phyloP scores from a whole-genome alignment of 2,329 filamentous ascomycete species.

The Pseudogymnoascus sp. region DNA sequence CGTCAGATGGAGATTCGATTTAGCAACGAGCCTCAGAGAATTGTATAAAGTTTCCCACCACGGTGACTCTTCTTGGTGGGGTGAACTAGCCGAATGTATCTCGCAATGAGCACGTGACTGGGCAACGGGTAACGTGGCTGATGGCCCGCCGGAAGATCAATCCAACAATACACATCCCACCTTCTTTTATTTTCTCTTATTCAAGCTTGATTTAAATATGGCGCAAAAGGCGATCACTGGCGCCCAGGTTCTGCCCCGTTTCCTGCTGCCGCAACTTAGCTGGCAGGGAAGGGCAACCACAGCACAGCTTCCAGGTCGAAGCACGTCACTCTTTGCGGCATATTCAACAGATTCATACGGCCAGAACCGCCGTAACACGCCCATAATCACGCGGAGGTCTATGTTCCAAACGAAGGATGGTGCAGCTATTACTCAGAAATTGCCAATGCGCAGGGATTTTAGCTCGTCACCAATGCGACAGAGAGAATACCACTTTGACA shows the following conservation, averaged over 20 bases:
- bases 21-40: conserved; percentile 10
- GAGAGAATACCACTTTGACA: conserved; percentile 95
- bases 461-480: conserved; percentile 55
- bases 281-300: conserved; percentile 23
- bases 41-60: conserved; percentile 11
- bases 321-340: conserved; percentile 1
- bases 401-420: conserved; percentile 1
- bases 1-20: conserved; percentile 2
- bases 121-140: conserved; percentile 3
- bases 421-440: conserved; percentile 10
- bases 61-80: conserved; percentile 11
- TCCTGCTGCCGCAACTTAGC: conserved; percentile 29
- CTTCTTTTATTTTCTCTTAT: conserved; percentile 6
- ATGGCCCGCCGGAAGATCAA: background rate
- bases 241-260: conserved; percentile 24
- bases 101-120: background rate
- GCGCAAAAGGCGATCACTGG: conserved; percentile 20
- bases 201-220: conserved; percentile 20
- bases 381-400: background rate
- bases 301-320: conserved; percentile 13
- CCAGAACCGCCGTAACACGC: background rate
- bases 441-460: conserved; percentile 43
- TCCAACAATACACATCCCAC: background rate
- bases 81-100: conserved; percentile 10
- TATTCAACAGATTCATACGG: conserved; percentile 1